These are phyloP conservation scores for Saccharomyces uvarum DNA, from an alignment of 1,139 yeast species.

Conservation along the genomic window DNA sequence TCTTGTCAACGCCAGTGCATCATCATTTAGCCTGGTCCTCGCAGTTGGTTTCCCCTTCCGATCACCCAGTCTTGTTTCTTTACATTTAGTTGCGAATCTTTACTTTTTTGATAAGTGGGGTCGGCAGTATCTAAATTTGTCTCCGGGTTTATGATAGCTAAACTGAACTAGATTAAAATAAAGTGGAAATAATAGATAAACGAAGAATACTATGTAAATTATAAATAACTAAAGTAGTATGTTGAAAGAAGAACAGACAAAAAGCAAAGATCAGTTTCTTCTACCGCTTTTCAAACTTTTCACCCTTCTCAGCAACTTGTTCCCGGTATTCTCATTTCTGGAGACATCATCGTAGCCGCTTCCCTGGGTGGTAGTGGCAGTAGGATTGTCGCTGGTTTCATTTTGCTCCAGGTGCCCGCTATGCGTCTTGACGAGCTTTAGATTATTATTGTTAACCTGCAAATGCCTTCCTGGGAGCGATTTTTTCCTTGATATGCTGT, in stretches of 20 bases:
- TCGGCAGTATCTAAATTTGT: not conserved
- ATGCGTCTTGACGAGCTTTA: slow-evolving; percentile 1
- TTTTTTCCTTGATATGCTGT: slow-evolving; percentile 56
- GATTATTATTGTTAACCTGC: slow-evolving; percentile 34
- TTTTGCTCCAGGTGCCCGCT: not conserved
- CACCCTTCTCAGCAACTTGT: slow-evolving; percentile 61
- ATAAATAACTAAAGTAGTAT: not conserved
- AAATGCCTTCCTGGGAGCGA: slow-evolving; percentile 45
- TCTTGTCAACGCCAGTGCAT: not conserved
- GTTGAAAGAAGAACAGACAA: not conserved
- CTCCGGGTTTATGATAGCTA: not conserved
- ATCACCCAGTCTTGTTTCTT: not conserved
- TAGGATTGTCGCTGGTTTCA: slow-evolving; percentile 5
- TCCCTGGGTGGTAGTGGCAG: not conserved
- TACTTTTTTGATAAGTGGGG: not conserved
- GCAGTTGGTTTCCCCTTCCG: not conserved
- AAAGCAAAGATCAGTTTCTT: slow-evolving; percentile 6
- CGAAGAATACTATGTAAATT: not conserved
- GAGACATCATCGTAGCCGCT: slow-evolving; percentile 15
- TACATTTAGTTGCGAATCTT: not conserved
- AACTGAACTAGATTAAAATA: no score
- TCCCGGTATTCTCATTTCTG: slow-evolving; percentile 24
- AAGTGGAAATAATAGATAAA: not conserved
- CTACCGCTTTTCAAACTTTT: slow-evolving; percentile 66
- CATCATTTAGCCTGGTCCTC: not conserved